Percentiles rank a stretch among this genome's conserved stretches.
These are phyloP conservation scores for Alternaria brassicae DNA, from an alignment of 2,329 filamentous ascomycete genomes.

Conservation along the genomic window DNA sequence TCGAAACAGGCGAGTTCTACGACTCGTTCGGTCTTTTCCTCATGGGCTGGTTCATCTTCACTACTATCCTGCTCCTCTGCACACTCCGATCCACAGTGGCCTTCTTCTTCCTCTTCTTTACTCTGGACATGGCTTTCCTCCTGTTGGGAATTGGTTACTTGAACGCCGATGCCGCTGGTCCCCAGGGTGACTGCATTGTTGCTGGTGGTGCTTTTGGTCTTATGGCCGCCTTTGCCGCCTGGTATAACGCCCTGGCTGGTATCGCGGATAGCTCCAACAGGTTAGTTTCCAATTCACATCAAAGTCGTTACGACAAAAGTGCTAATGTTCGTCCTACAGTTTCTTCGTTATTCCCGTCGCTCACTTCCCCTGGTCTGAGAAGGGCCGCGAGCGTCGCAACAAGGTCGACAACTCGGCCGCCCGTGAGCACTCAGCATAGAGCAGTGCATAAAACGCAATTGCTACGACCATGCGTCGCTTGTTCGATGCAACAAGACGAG, in stretches of 20 bases:
- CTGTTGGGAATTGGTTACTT: constrained; percentile 64
- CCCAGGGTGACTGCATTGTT: constrained; percentile 56
- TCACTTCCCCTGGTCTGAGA: constrained; percentile 88
- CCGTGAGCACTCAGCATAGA: constrained; percentile 14
- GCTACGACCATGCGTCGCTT: background rate
- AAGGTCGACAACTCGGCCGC: constrained; percentile 53
- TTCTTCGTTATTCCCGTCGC: constrained; percentile 93
- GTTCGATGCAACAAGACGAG: background rate
- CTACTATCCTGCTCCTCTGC: constrained; percentile 62
- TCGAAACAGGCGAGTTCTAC: constrained; percentile 52
- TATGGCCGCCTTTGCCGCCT: constrained; percentile 61
- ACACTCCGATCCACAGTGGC: constrained; percentile 65
- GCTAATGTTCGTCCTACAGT: constrained; percentile 56
- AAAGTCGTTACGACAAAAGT: background rate
- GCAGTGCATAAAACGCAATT: background rate
- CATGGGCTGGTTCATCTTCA: constrained; percentile 68
- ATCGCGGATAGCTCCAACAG: constrained; percentile 62
- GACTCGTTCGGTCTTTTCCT: constrained; percentile 65
- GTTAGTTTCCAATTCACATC: constrained; percentile 31
- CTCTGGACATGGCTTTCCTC: constrained; percentile 65
- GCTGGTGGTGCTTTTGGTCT: constrained; percentile 62
- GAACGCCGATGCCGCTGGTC: constrained; percentile 48
- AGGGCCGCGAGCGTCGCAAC: constrained; percentile 48
- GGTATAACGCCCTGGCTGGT: constrained; percentile 64
- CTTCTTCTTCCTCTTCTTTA: constrained; percentile 65